These are phyloP conservation scores for Clonostachys solani DNA, from an alignment of 2,329 filamentous ascomycete genomes.

Conservation along the genomic window DNA sequence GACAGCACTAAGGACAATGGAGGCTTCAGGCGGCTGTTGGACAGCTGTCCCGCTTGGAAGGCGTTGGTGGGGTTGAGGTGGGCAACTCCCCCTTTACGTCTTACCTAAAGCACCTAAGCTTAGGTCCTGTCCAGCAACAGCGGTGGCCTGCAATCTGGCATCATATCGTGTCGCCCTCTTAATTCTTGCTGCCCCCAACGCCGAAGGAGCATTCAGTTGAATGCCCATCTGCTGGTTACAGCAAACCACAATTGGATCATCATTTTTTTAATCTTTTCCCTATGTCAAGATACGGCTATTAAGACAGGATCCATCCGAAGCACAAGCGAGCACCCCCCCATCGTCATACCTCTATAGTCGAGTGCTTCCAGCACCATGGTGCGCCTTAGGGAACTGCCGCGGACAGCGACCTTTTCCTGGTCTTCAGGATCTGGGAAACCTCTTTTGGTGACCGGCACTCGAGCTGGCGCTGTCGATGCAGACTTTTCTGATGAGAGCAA, in stretches of 20 bases:
- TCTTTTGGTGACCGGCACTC: constrained; percentile 87
- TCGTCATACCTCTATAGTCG: constrained; percentile 6
- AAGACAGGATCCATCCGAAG: not conserved
- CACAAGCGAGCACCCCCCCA: not conserved
- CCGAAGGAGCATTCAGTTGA: constrained; percentile 2
- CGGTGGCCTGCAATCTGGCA: constrained; percentile 39
- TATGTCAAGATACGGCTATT: not conserved
- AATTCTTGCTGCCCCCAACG: not conserved
- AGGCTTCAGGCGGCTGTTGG: not conserved
- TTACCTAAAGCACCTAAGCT: constrained; percentile 12
- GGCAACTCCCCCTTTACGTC: not conserved
- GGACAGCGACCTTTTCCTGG: constrained; percentile 97
- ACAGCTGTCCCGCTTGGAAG: no score
- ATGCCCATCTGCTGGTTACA: constrained; percentile 21
- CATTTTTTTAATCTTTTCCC: constrained; percentile 4
- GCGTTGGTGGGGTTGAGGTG: not conserved
- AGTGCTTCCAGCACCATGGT: constrained; percentile 62
- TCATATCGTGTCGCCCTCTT: constrained; percentile 22
- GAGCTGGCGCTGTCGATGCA: constrained; percentile 90
- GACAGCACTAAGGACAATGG: not conserved
- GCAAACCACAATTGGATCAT: constrained; percentile 12
- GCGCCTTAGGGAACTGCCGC: constrained; percentile 90
- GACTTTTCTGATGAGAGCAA: constrained; percentile 98
- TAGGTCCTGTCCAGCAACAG: constrained; percentile 20
- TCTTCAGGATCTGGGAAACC: constrained; percentile 76